Evolutionary conservation across 2,329 filamentous ascomycete genomes (phyloP).

Genomic region (Pseudogymnoascus sp.): DNA sequence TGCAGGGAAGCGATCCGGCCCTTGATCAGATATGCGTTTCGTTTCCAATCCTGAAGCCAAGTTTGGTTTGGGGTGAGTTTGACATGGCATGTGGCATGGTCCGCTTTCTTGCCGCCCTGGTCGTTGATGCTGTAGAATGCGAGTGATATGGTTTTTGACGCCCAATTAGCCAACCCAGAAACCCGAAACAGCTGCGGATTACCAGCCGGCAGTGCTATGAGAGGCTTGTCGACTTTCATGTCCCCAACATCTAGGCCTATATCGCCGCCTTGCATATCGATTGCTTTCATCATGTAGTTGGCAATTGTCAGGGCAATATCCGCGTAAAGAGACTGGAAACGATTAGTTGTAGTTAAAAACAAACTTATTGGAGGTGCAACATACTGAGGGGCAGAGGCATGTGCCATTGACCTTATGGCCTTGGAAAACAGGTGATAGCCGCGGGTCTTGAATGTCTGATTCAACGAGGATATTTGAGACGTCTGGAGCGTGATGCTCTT

Average conservation of each 20-base stretch:
- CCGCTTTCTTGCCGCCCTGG: slow-evolving; percentile 41
- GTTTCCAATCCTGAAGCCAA: slow-evolving; percentile 47
- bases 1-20: slow-evolving; percentile 34
- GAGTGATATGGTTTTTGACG: slow-evolving; percentile 37
- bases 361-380: neutral
- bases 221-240: slow-evolving; percentile 49
- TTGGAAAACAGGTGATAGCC: slow-evolving; percentile 37
- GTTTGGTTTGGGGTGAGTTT: slow-evolving; percentile 43
- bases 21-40: slow-evolving; percentile 48
- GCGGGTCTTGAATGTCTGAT: slow-evolving; percentile 38
- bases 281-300: slow-evolving; percentile 47
- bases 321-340: slow-evolving; percentile 43
- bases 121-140: slow-evolving; percentile 43
- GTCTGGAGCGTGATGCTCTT: slow-evolving; percentile 46
- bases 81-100: slow-evolving; percentile 44
- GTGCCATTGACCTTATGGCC: slow-evolving; percentile 54
- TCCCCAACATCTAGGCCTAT: slow-evolving; percentile 43
- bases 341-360: neutral
- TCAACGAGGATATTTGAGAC: slow-evolving; percentile 46
- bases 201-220: slow-evolving; percentile 39
- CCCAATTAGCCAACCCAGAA: slow-evolving; percentile 41
- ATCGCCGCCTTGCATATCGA: neutral
- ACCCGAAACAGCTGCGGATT: slow-evolving; percentile 41
- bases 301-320: slow-evolving; percentile 54
- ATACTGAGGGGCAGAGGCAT: slow-evolving; percentile 38